Conservation (phyloP, 2,329 filamentous ascomycete species). For the Aspergillus neoniger region DNA sequence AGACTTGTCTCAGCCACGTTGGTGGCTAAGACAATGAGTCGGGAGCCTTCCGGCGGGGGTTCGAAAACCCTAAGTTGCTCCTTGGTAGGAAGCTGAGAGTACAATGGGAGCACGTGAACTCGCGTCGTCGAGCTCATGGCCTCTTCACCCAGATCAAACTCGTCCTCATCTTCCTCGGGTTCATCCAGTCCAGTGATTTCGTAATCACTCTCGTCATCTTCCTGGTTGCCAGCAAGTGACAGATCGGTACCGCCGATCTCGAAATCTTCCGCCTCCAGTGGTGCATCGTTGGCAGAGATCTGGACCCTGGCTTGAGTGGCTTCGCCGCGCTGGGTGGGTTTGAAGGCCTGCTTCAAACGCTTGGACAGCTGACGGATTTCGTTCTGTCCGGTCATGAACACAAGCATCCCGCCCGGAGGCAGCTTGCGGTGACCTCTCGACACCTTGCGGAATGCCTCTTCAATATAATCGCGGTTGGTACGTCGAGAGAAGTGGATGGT, state of each 20-base stretch:
- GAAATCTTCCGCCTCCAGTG: conserved; percentile 82
- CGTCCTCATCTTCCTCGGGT: conserved; percentile 62
- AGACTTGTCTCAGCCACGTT: conserved; percentile 97
- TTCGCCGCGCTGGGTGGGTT: conserved; percentile 51
- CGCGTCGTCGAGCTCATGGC: conserved; percentile 61
- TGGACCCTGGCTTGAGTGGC: conserved; percentile 67
- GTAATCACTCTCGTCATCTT: conserved; percentile 58
- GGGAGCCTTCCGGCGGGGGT: conserved; percentile 74
- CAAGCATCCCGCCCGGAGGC: conserved; percentile 84
- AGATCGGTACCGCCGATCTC: conserved; percentile 67
- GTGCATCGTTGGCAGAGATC: conserved; percentile 74
- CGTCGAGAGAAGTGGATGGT: conserved; percentile 83
- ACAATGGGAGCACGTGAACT: conserved; percentile 89
- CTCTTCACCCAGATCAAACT: conserved; percentile 68
- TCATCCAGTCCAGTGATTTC: conserved; percentile 63
- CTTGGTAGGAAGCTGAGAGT: conserved; percentile 85
- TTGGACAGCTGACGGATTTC: conserved; percentile 87
- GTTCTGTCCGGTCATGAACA: conserved; percentile 91
- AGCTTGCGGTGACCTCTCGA: conserved; percentile 84
- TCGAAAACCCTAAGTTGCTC: conserved; percentile 93
- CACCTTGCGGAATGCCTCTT: conserved; percentile 86
- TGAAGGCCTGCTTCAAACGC: conserved; percentile 70
- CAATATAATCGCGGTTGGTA: conserved; percentile 84
- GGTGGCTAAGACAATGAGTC: conserved; percentile 86
- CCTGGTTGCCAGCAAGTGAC: conserved; percentile 53